phyloP scores from a whole-genome alignment of 176 grass and related monocot genomes.

The Elymus sibiricus region DNA sequence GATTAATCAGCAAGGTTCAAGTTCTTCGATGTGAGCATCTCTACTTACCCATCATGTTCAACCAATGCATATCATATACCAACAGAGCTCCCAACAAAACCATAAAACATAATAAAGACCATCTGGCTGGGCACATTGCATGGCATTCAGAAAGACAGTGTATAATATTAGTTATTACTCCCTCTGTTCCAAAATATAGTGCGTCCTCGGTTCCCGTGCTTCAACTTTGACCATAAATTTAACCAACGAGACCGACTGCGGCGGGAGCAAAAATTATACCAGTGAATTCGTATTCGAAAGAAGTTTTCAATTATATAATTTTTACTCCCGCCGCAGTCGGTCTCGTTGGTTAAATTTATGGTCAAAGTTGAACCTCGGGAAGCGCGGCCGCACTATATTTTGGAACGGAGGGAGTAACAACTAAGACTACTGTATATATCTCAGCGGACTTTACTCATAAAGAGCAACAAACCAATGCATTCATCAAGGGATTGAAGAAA shows the following conservation, averaged over 20 bases:
- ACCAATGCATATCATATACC: not conserved
- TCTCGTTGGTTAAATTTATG: no score
- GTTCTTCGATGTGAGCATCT: not conserved
- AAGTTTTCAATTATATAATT: no score
- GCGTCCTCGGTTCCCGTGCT: no score
- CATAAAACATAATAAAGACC: not conserved
- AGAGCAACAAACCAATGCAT: not conserved
- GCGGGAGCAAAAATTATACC: no score
- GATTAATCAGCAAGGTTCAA: not conserved
- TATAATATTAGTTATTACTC: not conserved
- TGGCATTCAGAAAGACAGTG: not conserved
- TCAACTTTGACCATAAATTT: no score
- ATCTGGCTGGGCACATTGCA: not conserved
- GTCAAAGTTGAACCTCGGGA: no score
- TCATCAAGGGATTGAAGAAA: not conserved
- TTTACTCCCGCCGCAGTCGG: no score
- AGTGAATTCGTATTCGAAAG: no score
- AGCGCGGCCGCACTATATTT: no score
- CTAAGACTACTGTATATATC: not conserved
- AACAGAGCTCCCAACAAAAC: not conserved
- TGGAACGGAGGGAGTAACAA: no score
- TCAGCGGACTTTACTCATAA: not conserved
- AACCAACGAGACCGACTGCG: no score
- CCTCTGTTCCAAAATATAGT: no score
- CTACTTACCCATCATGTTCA: slow-evolving; percentile 4